Conservation (phyloP, 2,329 filamentous ascomycete species). For the Fusarium sp. region DNA sequence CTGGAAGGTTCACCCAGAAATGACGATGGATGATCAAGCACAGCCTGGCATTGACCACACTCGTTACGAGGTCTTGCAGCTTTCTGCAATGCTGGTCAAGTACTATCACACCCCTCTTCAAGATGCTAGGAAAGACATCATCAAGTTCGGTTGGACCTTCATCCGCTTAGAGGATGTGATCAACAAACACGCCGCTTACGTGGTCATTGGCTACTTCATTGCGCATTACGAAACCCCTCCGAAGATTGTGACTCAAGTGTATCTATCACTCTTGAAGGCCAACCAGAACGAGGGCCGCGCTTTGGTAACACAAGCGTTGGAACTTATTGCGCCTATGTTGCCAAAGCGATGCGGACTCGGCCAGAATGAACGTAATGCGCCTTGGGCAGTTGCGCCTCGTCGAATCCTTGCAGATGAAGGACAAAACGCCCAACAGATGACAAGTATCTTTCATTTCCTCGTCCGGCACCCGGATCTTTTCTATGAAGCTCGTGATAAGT, state of each 20-base stretch:
- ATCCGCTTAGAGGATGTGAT: conserved; percentile 98
- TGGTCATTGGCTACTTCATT: conserved; percentile 97
- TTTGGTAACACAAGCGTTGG: conserved; percentile 91
- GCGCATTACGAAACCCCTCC: conserved; percentile 94
- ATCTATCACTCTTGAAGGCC: conserved; percentile 88
- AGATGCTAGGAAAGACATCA: conserved; percentile 95
- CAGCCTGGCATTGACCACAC: conserved; percentile 94
- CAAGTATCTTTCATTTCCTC: conserved; percentile 96
- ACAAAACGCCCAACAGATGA: conserved; percentile 94
- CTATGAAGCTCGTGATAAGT: conserved; percentile 93
- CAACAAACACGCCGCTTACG: conserved; percentile 98
- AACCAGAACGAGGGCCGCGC: conserved; percentile 95
- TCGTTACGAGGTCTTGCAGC: conserved; percentile 92
- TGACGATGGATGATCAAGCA: conserved; percentile 82
- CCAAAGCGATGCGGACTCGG: conserved; percentile 81
- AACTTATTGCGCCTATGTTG: conserved; percentile 93
- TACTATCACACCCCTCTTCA: conserved; percentile 90
- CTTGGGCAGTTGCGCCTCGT: conserved; percentile 91
- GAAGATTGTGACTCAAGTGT: conserved; percentile 96
- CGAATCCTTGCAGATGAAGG: conserved; percentile 94
- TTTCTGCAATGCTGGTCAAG: conserved; percentile 94
- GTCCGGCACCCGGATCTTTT: conserved; percentile 93
- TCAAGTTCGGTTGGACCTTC: conserved; percentile 99
- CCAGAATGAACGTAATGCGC: conserved; percentile 76
- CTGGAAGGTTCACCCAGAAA: conserved; percentile 89